Evolutionary conservation across 805 yeast species (phyloP), one percentile per base, ranked within the genome.

Genomic region (Clavispora santaluciae): DNA sequence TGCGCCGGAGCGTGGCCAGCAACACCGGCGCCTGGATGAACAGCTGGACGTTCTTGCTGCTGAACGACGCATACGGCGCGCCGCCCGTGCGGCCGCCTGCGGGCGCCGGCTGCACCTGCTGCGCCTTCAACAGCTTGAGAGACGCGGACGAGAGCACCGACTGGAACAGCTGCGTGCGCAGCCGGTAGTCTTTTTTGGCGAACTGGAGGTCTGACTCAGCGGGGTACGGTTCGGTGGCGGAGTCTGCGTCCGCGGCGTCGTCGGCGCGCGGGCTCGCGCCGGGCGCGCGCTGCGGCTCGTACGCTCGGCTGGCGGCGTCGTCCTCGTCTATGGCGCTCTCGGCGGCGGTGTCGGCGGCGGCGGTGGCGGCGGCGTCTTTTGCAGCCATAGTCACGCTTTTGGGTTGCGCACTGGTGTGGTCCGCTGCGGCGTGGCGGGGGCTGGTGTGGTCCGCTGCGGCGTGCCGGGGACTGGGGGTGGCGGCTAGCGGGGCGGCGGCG

Each of bases 1-100:
- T 51, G n/a, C 42, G 43, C 25, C 58, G 63, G 33, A 59, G 50
- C 31, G 66, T 63, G 42, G 65, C 57, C 29, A 69, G 64, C 34
- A 70, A 53, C 4, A 68, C 73, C 1, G 75, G 75, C 1, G 73
- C 75, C 52, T 70, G 75, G 40, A 70, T 70, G 43, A 65, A 68
- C 17, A 69, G 61, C 54, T 70, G 75, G 54, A 68, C 66, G 51
- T 70, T 64, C 49, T 64, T 51, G 24, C 45, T 39, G 31, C 49
- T 44, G 28, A 41, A 48, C 6, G 29, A 26, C 16, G 29, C 29
- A 10, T 26, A 26, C 16, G 29, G 29, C 10, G 29, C 29, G 17
- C n/a, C n/a, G n/a, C n/a, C n/a, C 33, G 43, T 42, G 39, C 18
- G 38, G 5, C 51, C 37, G 45, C 43, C 40, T 30, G 44, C 38